Percentiles rank a stretch among this genome's conserved stretches.
Conservation (phyloP, 2,329 filamentous ascomycete genomes). For the Bipolaris bicolor region DNA sequence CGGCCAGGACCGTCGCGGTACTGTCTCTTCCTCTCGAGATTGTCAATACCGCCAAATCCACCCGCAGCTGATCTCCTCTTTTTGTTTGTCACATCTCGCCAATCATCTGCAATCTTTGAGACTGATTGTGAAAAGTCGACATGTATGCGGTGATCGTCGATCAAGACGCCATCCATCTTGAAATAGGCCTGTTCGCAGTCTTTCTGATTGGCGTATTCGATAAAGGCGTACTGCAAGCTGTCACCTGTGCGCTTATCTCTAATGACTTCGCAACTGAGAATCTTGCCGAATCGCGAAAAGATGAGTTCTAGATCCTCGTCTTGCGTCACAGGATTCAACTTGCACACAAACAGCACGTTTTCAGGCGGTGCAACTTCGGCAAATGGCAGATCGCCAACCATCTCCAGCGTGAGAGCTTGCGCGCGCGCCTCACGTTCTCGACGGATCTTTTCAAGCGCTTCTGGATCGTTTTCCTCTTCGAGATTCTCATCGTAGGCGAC, state of each 20-base stretch:
- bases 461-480: constrained; percentile 79
- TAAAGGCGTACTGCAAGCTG: constrained; percentile 95
- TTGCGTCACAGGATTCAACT: constrained; percentile 93
- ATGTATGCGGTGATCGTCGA: constrained; percentile 96
- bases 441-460: constrained; percentile 77
- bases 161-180: constrained; percentile 97
- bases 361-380: constrained; percentile 97
- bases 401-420: constrained; percentile 92
- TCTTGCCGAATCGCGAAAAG: constrained; percentile 94
- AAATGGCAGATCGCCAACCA: constrained; percentile 97
- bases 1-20: constrained; percentile 59
- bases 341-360: constrained; percentile 98
- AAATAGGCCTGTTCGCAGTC: constrained; percentile 95
- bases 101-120: constrained; percentile 82
- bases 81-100: constrained; percentile 83
- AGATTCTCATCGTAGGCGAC: constrained; percentile 89
- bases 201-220: constrained; percentile 91
- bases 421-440: constrained; percentile 90
- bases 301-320: constrained; percentile 95
- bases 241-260: constrained; percentile 92
- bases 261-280: constrained; percentile 94
- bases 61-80: constrained; percentile 72
- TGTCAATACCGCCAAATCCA: constrained; percentile 87
- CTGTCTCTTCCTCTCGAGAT: constrained; percentile 87
- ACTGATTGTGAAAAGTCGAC: constrained; percentile 98